phyloP scores from a whole-genome alignment of 2,329 filamentous ascomycete species.

The Blumeria graminis region DNA sequence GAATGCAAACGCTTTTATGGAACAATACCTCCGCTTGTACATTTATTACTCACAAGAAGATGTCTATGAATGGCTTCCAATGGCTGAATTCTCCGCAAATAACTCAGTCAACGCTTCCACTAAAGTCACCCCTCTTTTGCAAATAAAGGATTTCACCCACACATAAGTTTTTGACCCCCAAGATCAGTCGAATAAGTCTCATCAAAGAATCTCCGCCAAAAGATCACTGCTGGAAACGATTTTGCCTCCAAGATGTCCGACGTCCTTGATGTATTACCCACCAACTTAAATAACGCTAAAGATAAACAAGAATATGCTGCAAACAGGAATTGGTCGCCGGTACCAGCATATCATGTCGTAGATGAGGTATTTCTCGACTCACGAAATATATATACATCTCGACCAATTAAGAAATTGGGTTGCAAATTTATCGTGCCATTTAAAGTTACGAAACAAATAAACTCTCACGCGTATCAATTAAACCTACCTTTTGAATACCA shows the following conservation, averaged over 20 bases:
- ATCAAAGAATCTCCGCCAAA: neutral
- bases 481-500: too few relatives aligned
- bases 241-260: neutral
- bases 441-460: too few relatives aligned
- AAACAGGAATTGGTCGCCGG: neutral
- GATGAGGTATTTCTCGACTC: neutral
- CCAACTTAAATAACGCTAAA: neutral
- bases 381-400: neutral
- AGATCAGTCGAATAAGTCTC: neutral
- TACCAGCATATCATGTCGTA: neutral
- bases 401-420: neutral
- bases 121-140: slow-evolving; percentile 5
- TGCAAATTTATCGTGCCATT: neutral
- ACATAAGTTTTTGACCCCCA: neutral
- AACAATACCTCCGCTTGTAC: neutral
- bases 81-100: slow-evolving; percentile 7
- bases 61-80: slow-evolving; percentile 3
- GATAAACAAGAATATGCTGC: neutral
- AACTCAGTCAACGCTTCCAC: slow-evolving; percentile 3
- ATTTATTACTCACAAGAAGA: slow-evolving; percentile 6
- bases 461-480: too few relatives aligned
- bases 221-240: neutral
- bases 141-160: slow-evolving; percentile 3
- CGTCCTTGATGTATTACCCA: neutral
- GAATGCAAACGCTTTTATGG: slow-evolving; percentile 2